phyloP scores from a whole-genome alignment of 306 rosid genomes.

The Dalbergia cultrata region DNA sequence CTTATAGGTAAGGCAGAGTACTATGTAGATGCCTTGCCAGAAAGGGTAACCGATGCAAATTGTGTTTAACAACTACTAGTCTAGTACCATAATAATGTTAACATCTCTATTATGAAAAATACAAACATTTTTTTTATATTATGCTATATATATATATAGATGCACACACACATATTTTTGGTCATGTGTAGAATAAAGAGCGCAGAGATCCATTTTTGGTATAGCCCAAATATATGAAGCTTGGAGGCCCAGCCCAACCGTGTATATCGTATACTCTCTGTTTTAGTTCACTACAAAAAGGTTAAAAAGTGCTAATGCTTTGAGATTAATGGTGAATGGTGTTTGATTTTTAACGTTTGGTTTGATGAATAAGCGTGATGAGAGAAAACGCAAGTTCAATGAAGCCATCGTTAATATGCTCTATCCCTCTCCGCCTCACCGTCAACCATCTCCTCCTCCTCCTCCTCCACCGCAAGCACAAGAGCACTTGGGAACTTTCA shows the following conservation, averaged over 20 bases:
- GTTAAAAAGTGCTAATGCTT: too few species aligned
- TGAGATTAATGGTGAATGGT: too few species aligned
- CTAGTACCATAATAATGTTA: not conserved
- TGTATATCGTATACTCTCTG: not conserved
- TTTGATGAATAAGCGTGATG: constrained; percentile 55
- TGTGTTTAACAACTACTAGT: not conserved
- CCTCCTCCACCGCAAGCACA: not conserved
- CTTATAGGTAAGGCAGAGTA: not conserved
- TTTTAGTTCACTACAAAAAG: not conserved
- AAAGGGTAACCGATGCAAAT: not conserved
- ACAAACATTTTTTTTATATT: too few species aligned
- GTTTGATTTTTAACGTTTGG: not conserved
- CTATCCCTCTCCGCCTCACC: constrained; percentile 56
- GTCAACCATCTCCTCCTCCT: constrained; percentile 28
- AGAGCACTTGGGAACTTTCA: constrained; percentile 22
- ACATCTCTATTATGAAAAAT: not conserved
- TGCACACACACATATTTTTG: too few species aligned
- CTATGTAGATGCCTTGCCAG: not conserved
- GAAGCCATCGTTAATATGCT: constrained; percentile 73
- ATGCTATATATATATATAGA: too few species aligned
- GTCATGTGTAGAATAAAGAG: not conserved
- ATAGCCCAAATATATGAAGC: not conserved
- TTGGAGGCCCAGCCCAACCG: not conserved
- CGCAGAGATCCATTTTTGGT: not conserved
- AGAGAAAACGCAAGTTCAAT: constrained; percentile 68